phyloP scores from a whole-genome alignment of 352 stramenopile genomes.

The Aphanomyces euteiches region DNA sequence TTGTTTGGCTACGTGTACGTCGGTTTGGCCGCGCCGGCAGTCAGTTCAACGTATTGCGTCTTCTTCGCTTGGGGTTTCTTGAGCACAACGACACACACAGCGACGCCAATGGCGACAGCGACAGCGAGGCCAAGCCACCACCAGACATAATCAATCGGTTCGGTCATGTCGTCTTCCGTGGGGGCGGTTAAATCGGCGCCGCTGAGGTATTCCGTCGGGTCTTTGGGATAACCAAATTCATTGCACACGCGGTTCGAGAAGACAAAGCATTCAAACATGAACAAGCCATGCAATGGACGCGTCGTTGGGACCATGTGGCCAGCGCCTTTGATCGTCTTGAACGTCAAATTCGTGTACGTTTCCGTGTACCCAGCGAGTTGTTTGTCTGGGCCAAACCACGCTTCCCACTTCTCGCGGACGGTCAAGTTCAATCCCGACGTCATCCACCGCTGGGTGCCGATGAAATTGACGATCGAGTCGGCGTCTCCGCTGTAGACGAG shows the following conservation, averaged over 20 bases:
- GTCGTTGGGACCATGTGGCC: constrained; percentile 82
- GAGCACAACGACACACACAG: constrained; percentile 2
- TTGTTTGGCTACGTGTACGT: neutral
- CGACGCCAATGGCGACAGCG: neutral
- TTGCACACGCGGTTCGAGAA: constrained; percentile 38
- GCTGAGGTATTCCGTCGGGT: constrained; percentile 39
- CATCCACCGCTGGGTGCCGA: constrained; percentile 63
- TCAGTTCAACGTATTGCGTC: constrained; percentile 14
- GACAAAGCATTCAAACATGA: constrained; percentile 31
- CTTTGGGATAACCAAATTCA: constrained; percentile 47
- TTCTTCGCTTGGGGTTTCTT: neutral
- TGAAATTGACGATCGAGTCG: constrained; percentile 71
- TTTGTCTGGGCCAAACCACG: constrained; percentile 51
- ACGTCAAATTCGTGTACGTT: constrained; percentile 76
- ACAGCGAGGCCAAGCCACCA: neutral
- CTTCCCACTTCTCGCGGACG: constrained; percentile 42
- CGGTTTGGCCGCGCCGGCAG: neutral
- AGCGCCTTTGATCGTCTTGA: constrained; percentile 89
- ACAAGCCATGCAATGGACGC: constrained; percentile 14
- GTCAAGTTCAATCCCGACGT: constrained; percentile 48
- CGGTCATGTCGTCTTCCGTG: neutral
- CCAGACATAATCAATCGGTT: neutral
- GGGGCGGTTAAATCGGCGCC: constrained; percentile 6
- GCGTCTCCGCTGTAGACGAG: constrained; percentile 70
- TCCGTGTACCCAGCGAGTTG: constrained; percentile 84